A percentile compares a stretch with the other conserved stretches of the same genome.
Conservation (phyloP, 2,329 filamentous ascomycete genomes). For the Fusarium foetens region DNA sequence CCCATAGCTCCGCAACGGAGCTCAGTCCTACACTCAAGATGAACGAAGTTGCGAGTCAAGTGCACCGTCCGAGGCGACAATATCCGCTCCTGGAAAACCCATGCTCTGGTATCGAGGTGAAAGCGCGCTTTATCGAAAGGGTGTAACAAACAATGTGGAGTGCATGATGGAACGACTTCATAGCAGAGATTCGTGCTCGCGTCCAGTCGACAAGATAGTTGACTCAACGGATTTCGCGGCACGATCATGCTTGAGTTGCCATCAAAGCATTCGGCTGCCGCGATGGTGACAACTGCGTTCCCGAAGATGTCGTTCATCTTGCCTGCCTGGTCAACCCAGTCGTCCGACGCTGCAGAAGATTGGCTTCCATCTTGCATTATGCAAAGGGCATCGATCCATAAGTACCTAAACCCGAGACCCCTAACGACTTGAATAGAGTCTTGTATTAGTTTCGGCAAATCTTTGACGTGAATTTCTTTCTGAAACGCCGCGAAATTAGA, state of each 20-base stretch:
- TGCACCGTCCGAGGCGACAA: neutral
- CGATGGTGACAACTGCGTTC: neutral
- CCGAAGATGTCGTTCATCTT: constrained; percentile 2
- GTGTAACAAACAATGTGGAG: neutral
- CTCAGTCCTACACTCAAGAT: neutral
- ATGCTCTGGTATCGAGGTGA: neutral
- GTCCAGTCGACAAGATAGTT: neutral
- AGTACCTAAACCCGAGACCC: neutral
- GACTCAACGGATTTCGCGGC: neutral
- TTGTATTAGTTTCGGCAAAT: neutral
- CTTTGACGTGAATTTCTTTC: neutral
- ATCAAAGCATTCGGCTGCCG: constrained; percentile 1
- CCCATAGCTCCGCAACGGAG: neutral
- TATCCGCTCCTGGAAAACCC: neutral
- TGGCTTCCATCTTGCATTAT: neutral
- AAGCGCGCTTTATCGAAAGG: neutral
- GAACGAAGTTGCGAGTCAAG: neutral
- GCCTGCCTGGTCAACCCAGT: neutral
- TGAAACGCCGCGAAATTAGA: neutral
- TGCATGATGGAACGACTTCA: neutral
- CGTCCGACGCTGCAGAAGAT: neutral
- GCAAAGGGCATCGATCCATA: constrained; percentile 1
- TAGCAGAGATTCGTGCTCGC: neutral
- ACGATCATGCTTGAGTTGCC: neutral
- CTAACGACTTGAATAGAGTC: neutral